Percentiles rank a stretch among this genome's conserved stretches.
Evolutionary conservation across 2,329 filamentous ascomycete genomes (phyloP).

Genomic region (Diaporthe destruens): DNA sequence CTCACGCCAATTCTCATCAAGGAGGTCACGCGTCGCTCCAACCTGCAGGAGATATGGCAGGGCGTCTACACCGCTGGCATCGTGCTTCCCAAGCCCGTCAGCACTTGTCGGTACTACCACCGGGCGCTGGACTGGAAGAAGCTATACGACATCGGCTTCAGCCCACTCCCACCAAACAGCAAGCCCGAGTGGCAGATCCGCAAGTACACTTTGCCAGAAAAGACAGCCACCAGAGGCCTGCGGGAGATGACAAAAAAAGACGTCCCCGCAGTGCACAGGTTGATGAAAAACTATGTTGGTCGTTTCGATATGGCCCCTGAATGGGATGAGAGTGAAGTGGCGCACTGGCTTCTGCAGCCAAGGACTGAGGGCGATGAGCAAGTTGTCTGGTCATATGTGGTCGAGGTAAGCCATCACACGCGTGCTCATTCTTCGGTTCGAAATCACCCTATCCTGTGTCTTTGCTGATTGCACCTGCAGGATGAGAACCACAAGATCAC

Average conservation of each 20-base stretch:
- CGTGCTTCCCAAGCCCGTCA: slow-evolving; percentile 90
- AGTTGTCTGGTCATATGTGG: slow-evolving; percentile 94
- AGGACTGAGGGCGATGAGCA: slow-evolving; percentile 75
- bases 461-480: slow-evolving; percentile 48
- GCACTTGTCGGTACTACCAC: slow-evolving; percentile 95
- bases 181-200: slow-evolving; percentile 88
- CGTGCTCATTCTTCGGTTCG: not conserved
- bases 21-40: slow-evolving; percentile 94
- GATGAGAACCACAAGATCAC: slow-evolving; percentile 82
- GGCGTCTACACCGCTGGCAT: slow-evolving; percentile 96
- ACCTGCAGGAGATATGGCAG: slow-evolving; percentile 88
- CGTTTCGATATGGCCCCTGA: slow-evolving; percentile 88
- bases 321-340: slow-evolving; percentile 83
- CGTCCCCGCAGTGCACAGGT: slow-evolving; percentile 77
- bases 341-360: slow-evolving; percentile 88
- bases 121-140: slow-evolving; percentile 96
- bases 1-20: slow-evolving; percentile 96
- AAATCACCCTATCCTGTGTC: not conserved
- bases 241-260: slow-evolving; percentile 85
- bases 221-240: slow-evolving; percentile 79
- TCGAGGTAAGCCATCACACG: slow-evolving; percentile 68
- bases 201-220: slow-evolving; percentile 85
- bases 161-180: slow-evolving; percentile 84
- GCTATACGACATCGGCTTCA: slow-evolving; percentile 94
- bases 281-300: slow-evolving; percentile 82